Base-by-base conservation (phyloP, 306 rosid species). In the Acacia acuminata region DNA sequence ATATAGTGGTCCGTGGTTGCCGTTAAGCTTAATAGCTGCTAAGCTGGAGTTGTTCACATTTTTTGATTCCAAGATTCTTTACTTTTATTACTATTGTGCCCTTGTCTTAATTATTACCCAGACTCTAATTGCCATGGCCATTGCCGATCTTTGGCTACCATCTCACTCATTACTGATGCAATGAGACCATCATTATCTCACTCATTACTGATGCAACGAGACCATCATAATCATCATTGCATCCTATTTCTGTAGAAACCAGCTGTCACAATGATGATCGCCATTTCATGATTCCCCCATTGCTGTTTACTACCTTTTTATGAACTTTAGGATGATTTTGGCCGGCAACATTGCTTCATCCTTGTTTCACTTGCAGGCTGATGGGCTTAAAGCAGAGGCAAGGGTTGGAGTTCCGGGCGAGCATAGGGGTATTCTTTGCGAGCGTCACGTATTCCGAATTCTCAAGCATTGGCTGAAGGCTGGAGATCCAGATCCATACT, bases 391-490 rank as follows among this genome's bases (percentile, higher is more conserved):
- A 48, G 99, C 99, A 24, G 98, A 85, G 80, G 97, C 97, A 74
- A 90, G 99, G 85, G 88, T 96, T 82, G 99, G 98, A 79, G 87
- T 96, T 51, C 97, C 96, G 0, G 98, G 97, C 30, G 94, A 96
- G 86, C 98, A 94, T 56, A 89, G 95, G 36, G 93, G 99, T 40
- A 91, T 96, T 86, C 94, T 96, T 43, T 68, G 96, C 10, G 96
- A 96, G 64, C 96, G 85, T 80, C 99, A 94, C 72, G 84, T 96
- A 34, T 96, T 96, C 81, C 90, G 99, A 84, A 89, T 94, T 81
- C 87, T 96, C 55, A 92, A 91, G 85, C 97, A 92, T 87, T 96
- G 99, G 99, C 89, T 96, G 82, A 94, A 81, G 76, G 99, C 96
- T 7, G 98, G 94, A 65, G 90, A 91, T 66, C 90, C 90, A 3